These are phyloP conservation scores for Yarrowia keelungensis DNA, from an alignment of 805 yeast genomes.

Conservation along the genomic window DNA sequence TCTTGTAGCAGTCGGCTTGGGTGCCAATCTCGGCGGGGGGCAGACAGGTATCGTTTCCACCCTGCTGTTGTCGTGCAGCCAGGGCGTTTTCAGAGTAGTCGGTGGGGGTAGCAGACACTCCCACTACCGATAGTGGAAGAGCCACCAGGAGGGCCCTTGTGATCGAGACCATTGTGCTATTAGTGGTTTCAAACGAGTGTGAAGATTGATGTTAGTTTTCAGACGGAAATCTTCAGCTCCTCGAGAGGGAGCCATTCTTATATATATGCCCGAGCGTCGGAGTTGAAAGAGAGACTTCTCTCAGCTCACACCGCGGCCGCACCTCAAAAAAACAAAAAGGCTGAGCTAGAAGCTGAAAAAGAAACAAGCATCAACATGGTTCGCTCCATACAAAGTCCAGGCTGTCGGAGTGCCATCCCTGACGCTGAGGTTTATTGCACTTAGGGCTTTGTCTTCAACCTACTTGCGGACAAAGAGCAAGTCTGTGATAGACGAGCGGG, in stretches of 20 bases:
- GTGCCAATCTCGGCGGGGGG: conserved; percentile 13
- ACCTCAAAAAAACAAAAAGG: not conserved
- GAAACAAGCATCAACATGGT: conserved; percentile 29
- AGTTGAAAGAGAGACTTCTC: not conserved
- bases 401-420: conserved; percentile 10
- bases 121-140: conserved; percentile 27
- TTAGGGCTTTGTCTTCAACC: not conserved
- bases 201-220: not conserved
- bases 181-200: conserved; percentile 13
- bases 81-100: conserved; percentile 19
- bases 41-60: conserved; percentile 6
- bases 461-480: conserved; percentile 3
- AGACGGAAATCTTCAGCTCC: no score
- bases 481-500: not conserved
- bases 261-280: not conserved
- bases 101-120: conserved; percentile 14
- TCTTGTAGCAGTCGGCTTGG: conserved; percentile 26
- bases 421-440: conserved; percentile 15
- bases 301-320: not conserved
- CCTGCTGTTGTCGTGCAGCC: conserved; percentile 5
- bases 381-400: not conserved
- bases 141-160: conserved; percentile 24
- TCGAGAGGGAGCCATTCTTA: not conserved
- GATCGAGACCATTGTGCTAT: conserved; percentile 7
- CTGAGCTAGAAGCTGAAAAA: not conserved